Evolutionary conservation across 495 filamentous ascomycete species (phyloP), one percentile per base, ranked within the genome.

Genomic region (Echria macrotheca): DNA sequence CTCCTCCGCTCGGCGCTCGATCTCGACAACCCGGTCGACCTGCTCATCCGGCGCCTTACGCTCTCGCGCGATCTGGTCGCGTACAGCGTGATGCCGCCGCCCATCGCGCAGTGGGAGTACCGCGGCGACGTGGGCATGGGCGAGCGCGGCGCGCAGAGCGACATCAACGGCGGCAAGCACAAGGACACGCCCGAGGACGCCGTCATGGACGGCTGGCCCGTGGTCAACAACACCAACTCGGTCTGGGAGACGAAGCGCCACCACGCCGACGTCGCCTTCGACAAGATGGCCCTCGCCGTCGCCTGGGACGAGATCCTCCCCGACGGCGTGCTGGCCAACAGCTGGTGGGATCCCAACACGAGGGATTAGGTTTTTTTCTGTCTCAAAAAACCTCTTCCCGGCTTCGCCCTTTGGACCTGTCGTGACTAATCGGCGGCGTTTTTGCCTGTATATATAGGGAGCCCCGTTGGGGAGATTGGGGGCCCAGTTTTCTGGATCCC

Each of bases 61-160:
- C 37, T 52, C 19, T 44, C 29, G 14, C 15, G 44, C 4, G 47
- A 55, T 31, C 19, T 58, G 10, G 52, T 58, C 2, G 43, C 52
- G 0, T 58, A 58, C 24, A 46, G 32, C 6, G 38, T 58, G 5
- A 33, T 48, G 32, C 55, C 55, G 42, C 51, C 55, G 5, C 26
- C 55, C 2, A 37, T 58, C 14, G 47, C 52, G 21, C 55, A 58
- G 52, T 58, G 53, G 48, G 55, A 55, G 39, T 58, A 55, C n/a
- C 47, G 28, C 1, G 12, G 8, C 1, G 55, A 48, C 5, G 36
- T 58, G 7, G 55, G 55, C 17, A 55, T 55, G 55, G 22, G 4
- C 23, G 44, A 55, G 39, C 32, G 55, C 1, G 55, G 52, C 8
- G 52, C 55, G 0, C 55, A 49, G 44, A 45, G 37, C 33, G 55